phyloP scores from a whole-genome alignment of 2,329 filamentous ascomycete species.

The Alternaria longipes region DNA sequence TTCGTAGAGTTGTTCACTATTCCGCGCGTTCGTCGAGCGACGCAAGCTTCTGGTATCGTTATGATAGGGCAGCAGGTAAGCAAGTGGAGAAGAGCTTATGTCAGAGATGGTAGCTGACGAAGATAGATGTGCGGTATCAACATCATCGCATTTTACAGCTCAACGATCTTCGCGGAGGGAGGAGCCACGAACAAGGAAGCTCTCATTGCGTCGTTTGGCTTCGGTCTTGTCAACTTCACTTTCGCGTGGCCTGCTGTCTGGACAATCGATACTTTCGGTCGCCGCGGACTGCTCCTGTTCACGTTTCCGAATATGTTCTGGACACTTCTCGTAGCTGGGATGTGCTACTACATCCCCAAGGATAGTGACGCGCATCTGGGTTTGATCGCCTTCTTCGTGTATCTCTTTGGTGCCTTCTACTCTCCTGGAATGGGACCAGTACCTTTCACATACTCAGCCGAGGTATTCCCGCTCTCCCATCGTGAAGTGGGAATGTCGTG shows the following conservation, averaged over 20 bases:
- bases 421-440: slow-evolving; percentile 61
- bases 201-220: slow-evolving; percentile 66
- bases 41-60: slow-evolving; percentile 77
- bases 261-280: slow-evolving; percentile 62
- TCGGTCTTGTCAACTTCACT: slow-evolving; percentile 67
- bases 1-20: slow-evolving; percentile 71
- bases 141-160: slow-evolving; percentile 62
- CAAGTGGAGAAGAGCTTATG: not conserved
- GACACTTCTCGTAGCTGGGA: slow-evolving; percentile 58
- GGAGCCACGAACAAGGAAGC: slow-evolving; percentile 54
- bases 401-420: slow-evolving; percentile 61
- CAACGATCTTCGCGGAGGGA: slow-evolving; percentile 60
- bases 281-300: slow-evolving; percentile 60
- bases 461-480: slow-evolving; percentile 75
- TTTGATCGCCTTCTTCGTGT: slow-evolving; percentile 66
- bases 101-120: not conserved
- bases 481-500: slow-evolving; percentile 77
- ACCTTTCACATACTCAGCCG: slow-evolving; percentile 53
- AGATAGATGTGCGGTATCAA: slow-evolving; percentile 61
- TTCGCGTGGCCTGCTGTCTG: slow-evolving; percentile 68
- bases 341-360: slow-evolving; percentile 62
- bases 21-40: slow-evolving; percentile 75
- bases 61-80: slow-evolving; percentile 71
- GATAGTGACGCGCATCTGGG: slow-evolving; percentile 55
- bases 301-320: slow-evolving; percentile 63